phyloP scores from a whole-genome alignment of 2,329 filamentous ascomycete genomes.

The Trichoderma sp. region DNA sequence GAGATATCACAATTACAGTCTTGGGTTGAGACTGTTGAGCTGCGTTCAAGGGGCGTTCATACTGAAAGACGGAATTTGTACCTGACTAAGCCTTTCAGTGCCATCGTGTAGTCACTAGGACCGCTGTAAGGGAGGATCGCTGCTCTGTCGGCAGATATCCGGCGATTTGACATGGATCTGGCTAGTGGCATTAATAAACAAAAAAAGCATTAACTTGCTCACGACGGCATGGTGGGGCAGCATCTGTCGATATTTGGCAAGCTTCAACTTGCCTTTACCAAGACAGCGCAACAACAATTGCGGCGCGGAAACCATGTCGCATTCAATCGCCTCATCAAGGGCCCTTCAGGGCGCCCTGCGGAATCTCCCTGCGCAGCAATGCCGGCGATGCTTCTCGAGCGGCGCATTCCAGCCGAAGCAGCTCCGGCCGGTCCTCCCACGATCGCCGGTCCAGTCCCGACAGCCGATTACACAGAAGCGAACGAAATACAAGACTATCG shows the following conservation, averaged over 20 bases:
- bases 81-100: constrained; percentile 3
- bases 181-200: neutral
- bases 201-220: neutral
- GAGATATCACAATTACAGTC: neutral
- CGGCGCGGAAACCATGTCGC: constrained; percentile 40
- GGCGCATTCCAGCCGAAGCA: constrained; percentile 38
- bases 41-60: neutral
- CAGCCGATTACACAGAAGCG: constrained; percentile 42
- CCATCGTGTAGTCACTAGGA: neutral
- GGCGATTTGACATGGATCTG: neutral
- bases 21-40: neutral
- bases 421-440: constrained; percentile 37
- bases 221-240: constrained; percentile 9
- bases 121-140: neutral
- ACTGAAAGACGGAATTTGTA: neutral
- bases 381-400: constrained; percentile 46
- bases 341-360: constrained; percentile 38
- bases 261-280: neutral
- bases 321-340: constrained; percentile 38
- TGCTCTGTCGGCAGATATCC: neutral
- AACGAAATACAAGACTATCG: constrained; percentile 54
- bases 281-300: neutral
- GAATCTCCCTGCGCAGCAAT: constrained; percentile 39
- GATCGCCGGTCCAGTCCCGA: constrained; percentile 35
- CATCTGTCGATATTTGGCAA: constrained; percentile 15